phyloP scores from a whole-genome alignment of 148 eudicot species.

The Polygonum maritimum region DNA sequence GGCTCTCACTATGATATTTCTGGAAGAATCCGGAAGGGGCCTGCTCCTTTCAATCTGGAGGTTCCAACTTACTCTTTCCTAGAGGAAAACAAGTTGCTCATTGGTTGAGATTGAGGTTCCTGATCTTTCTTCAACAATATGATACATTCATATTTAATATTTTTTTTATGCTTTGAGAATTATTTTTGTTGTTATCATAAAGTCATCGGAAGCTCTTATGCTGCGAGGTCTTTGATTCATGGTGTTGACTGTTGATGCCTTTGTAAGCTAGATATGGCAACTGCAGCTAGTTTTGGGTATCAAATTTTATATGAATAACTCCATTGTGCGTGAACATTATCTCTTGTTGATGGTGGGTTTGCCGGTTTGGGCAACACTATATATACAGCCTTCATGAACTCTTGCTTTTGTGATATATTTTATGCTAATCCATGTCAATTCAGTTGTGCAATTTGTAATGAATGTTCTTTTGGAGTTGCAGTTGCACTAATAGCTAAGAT shows the following conservation, averaged over 20 bases:
- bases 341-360: not conserved
- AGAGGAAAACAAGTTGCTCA: constrained; percentile 56
- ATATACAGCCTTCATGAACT: too few relatives aligned
- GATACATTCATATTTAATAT: not conserved
- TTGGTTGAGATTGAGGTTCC: constrained; percentile 27
- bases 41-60: constrained; percentile 65
- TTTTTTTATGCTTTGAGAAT: not conserved
- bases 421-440: too few relatives aligned
- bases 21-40: constrained; percentile 69
- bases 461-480: too few relatives aligned
- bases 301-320: not conserved
- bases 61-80: constrained; percentile 67
- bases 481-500: too few relatives aligned
- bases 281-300: not conserved
- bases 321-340: not conserved
- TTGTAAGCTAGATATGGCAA: not conserved
- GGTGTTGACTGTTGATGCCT: not conserved
- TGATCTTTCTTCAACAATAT: not conserved
- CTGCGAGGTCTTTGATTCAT: not conserved
- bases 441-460: too few relatives aligned
- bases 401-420: too few relatives aligned
- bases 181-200: not conserved
- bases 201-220: not conserved
- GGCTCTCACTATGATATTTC: constrained; percentile 77
- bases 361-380: too few relatives aligned